Percentiles rank a stretch among this genome's conserved stretches.
These are phyloP conservation scores for Calonectria pseudoturangicola DNA, from an alignment of 2,329 filamentous ascomycete genomes.

Conservation along the genomic window DNA sequence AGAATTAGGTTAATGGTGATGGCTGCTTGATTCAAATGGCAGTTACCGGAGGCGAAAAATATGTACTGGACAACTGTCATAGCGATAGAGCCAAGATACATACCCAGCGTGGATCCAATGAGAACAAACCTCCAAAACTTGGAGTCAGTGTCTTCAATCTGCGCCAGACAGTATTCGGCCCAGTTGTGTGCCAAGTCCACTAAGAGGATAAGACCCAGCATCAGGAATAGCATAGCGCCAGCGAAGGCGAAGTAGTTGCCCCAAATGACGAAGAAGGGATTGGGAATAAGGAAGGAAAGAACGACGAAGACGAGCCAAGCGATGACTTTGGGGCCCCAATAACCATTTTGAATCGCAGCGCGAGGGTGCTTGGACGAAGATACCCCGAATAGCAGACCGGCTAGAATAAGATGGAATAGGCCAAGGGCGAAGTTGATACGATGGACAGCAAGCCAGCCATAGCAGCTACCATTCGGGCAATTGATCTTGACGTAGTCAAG, in stretches of 20 bases:
- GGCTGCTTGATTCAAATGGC: slow-evolving; percentile 96
- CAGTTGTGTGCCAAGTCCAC: slow-evolving; percentile 97
- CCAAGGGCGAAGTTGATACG: slow-evolving; percentile 98
- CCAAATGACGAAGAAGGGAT: slow-evolving; percentile 95
- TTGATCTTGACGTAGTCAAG: slow-evolving; percentile 97
- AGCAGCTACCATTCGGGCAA: slow-evolving; percentile 92
- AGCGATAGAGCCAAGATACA: slow-evolving; percentile 92
- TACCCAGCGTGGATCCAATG: slow-evolving; percentile 92
- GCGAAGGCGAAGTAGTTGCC: slow-evolving; percentile 94
- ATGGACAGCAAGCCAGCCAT: slow-evolving; percentile 97
- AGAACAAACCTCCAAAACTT: slow-evolving; percentile 88
- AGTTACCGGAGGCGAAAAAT: slow-evolving; percentile 89
- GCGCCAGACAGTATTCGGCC: slow-evolving; percentile 95
- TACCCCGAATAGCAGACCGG: slow-evolving; percentile 89
- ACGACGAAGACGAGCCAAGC: slow-evolving; percentile 92
- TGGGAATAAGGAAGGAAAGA: slow-evolving; percentile 95
- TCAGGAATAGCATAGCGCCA: slow-evolving; percentile 93
- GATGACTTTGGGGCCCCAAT: slow-evolving; percentile 97
- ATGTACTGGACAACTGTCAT: slow-evolving; percentile 99
- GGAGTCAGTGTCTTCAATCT: slow-evolving; percentile 94
- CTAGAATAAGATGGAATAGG: slow-evolving; percentile 92
- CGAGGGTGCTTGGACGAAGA: slow-evolving; percentile 90
- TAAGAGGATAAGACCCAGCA: slow-evolving; percentile 92
- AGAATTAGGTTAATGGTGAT: slow-evolving; percentile 95
- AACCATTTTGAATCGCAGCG: slow-evolving; percentile 96